phyloP scores from a whole-genome alignment of 495 filamentous ascomycete species.

The Talaromyces ruber region DNA sequence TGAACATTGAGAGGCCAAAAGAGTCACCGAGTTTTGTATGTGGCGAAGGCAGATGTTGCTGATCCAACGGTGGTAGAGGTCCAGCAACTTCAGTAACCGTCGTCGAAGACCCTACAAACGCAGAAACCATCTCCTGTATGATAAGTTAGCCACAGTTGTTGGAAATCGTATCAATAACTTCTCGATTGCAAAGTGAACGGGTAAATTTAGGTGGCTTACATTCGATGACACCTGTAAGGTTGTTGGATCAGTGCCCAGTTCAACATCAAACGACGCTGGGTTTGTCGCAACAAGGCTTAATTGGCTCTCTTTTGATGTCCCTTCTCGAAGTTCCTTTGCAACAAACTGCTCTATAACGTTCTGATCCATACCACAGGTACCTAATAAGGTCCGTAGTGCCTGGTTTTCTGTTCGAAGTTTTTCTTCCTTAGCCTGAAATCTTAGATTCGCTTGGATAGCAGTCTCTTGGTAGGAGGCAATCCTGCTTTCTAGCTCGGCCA shows the following conservation, averaged over 20 bases:
- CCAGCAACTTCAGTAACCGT: neutral
- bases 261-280: neutral
- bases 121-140: neutral
- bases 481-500: conserved; percentile 6
- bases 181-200: neutral
- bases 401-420: neutral
- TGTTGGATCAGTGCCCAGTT: neutral
- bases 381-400: neutral
- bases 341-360: neutral
- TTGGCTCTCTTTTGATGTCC: neutral
- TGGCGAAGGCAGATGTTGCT: neutral
- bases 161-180: neutral
- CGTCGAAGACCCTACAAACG: neutral
- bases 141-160: neutral
- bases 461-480: conserved; percentile 1
- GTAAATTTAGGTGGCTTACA: neutral
- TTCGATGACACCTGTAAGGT: conserved; percentile 1
- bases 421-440: conserved; percentile 1
- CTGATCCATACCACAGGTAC: neutral
- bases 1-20: neutral
- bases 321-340: neutral
- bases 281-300: neutral
- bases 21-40: neutral
- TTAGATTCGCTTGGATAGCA: neutral
- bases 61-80: neutral